A percentile compares a stretch with the other conserved stretches of the same genome.
Conservation (phyloP, 441 rosid species). For the Sinapis alba region DNA sequence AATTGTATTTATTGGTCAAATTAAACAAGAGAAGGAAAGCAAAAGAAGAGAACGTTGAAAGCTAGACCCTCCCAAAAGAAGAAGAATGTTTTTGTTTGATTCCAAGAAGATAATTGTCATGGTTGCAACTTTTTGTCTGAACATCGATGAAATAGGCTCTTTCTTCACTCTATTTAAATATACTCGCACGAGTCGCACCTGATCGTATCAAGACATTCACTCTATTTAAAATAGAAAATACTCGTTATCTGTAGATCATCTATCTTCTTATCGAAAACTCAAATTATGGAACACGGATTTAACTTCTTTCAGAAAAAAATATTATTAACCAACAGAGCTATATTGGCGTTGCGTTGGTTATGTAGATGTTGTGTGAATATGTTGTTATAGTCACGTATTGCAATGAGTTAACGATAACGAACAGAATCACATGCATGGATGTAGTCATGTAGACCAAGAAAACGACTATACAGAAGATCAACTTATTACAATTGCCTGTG, state of each 20-base stretch:
- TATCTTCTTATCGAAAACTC: not conserved
- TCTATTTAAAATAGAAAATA: no score
- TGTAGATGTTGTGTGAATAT: not conserved
- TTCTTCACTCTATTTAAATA: not conserved
- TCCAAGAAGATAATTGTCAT: not conserved
- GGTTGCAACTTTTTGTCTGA: not conserved
- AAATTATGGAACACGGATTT: not conserved
- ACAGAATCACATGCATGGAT: not conserved
- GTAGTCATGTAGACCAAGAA: slow-evolving; percentile 14
- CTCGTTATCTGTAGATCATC: not conserved
- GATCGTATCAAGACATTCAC: no score
- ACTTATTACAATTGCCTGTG: slow-evolving; percentile 7
- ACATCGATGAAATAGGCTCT: not conserved
- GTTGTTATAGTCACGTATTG: not conserved
- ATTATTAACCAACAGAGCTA: not conserved
- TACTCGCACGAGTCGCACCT: not conserved
- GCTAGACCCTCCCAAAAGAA: not conserved
- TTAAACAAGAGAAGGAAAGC: not conserved
- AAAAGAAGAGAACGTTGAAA: not conserved
- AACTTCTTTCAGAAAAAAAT: not conserved
- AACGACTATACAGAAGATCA: slow-evolving; percentile 21
- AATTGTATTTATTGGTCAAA: not conserved
- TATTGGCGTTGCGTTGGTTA: not conserved
- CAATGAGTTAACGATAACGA: slow-evolving; percentile 1
- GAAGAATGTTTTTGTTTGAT: not conserved